Percentiles rank a stretch among this genome's conserved stretches.
These are phyloP conservation scores for Lichtheimia hyalospora DNA, from an alignment of 371 early-diverging fungal genomes.

Conservation along the genomic window DNA sequence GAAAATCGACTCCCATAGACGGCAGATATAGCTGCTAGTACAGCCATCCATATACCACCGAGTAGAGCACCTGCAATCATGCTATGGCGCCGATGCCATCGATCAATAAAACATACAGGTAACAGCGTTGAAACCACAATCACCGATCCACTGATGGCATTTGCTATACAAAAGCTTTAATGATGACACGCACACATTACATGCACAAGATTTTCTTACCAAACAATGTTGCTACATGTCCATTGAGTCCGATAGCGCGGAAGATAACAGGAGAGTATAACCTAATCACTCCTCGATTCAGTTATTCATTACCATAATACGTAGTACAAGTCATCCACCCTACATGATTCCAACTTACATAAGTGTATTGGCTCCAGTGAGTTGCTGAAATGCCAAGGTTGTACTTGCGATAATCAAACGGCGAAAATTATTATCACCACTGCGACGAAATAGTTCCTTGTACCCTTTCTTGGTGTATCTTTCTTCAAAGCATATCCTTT, in stretches of 20 bases:
- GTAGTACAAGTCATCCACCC: neutral
- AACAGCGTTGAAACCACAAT: conserved; percentile 8
- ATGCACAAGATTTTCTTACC: neutral
- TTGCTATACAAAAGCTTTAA: conserved; percentile 1
- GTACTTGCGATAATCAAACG: conserved; percentile 68
- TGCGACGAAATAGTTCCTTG: conserved; percentile 1
- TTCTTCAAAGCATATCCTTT: conserved; percentile 69
- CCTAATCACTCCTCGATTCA: conserved; percentile 4
- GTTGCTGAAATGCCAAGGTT: conserved; percentile 74
- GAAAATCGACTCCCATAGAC: conserved; percentile 38
- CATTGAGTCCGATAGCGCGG: neutral
- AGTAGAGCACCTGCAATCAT: conserved; percentile 51
- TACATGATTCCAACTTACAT: conserved; percentile 49
- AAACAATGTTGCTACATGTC: neutral
- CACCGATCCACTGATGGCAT: conserved; percentile 7
- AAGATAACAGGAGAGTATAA: conserved; percentile 9
- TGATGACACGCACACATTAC: neutral
- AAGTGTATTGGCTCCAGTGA: conserved; percentile 75
- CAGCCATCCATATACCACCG: conserved; percentile 37
- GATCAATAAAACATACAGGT: conserved; percentile 49
- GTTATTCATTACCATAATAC: neutral
- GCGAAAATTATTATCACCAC: conserved; percentile 47
- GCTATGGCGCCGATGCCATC: conserved; percentile 62
- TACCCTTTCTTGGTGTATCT: conserved; percentile 49
- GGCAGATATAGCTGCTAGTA: conserved; percentile 42